Evolutionary conservation across 352 stramenopile species (phyloP), one percentile per base, ranked within the genome.

Genomic region (Globisporangium rhizosaccharum): DNA sequence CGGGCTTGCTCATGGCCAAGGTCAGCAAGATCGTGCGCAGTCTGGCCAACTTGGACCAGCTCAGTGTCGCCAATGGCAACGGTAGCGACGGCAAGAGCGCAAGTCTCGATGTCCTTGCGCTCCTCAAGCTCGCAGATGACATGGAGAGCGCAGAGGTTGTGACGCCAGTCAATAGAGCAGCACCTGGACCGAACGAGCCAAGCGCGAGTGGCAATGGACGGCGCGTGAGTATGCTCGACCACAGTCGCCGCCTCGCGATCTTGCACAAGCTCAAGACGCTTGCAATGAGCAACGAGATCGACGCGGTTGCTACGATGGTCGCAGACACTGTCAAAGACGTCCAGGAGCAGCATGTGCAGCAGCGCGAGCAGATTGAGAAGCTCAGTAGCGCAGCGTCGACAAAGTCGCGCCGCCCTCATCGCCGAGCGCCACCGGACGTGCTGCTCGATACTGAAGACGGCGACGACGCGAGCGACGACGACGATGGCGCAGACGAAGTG

Each of bases 11-110:
- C 36, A 68, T 89, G 37, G 57, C 64, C 14, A 86, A 87, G 52
- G 52, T 87, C 14, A 71, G 75, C 56, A 85, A 80, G 39, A 81
- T 89, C 53, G 73, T 89, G 48, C 76, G 76, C 23, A 81, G 65
- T 23, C 69, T 88, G n/a, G 73, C 68, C 25, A 68, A 71, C 14
- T 59, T 89, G 7, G 57, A 73, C 0, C 72, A 76, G 20, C 65
- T 68, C 18, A 58, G 44, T 15, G 30, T 14, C 44, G 53, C 47
- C 9, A 67, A 58, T 30, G 44, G 15, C n/a, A n/a, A 23, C 2
- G 28, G 25, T 7, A 14, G 8, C 18, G 53, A 8, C 15, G 20
- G 20, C 2, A 61, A 65, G 15, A 77, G 46, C 3, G 46, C 66
- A 25, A 78, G 58, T 1, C 51, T 68, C 20, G 66, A 86, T 46